phyloP scores from a whole-genome alignment of 495 filamentous ascomycete species.

The Podospora didyma region DNA sequence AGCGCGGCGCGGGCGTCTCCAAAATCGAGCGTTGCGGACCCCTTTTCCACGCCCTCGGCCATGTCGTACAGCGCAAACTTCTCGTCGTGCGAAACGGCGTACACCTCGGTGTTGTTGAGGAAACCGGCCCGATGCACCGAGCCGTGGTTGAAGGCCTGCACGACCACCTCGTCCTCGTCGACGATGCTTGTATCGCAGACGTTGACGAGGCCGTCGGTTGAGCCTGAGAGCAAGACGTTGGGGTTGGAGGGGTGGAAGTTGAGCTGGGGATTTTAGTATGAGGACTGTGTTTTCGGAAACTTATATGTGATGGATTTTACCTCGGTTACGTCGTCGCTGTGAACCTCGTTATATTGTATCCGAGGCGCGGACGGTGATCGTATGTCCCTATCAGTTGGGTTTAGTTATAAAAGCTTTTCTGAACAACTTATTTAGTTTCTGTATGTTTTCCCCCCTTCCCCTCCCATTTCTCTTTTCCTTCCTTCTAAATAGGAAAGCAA shows the following conservation, averaged over 20 bases:
- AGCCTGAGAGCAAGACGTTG: conserved; percentile 72
- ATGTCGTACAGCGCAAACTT: conserved; percentile 69
- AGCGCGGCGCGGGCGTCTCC: conserved; percentile 72
- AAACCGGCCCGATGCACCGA: conserved; percentile 87
- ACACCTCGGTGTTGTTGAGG: conserved; percentile 62
- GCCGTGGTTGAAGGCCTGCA: conserved; percentile 83
- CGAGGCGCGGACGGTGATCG: conserved; percentile 51
- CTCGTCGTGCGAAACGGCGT: conserved; percentile 76
- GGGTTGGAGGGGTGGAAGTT: conserved; percentile 64
- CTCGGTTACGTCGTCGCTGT: conserved; percentile 90
- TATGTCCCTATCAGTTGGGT: conserved; percentile 57
- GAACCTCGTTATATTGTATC: conserved; percentile 73
- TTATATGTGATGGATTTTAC: conserved; percentile 29
- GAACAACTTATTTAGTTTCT: not conserved
- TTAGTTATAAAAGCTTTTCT: not conserved
- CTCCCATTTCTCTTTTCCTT: not conserved
- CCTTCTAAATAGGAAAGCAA: not conserved
- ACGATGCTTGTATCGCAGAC: conserved; percentile 69
- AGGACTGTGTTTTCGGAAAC: not conserved
- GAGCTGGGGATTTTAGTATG: conserved; percentile 45
- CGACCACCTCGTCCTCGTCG: conserved; percentile 82
- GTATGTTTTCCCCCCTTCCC: too few species aligned
- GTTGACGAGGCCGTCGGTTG: conserved; percentile 89
- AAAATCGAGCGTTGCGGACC: conserved; percentile 55
- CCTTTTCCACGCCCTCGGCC: conserved; percentile 52